Conservation (phyloP, 495 filamentous ascomycete genomes). For the Trichoderma asperelloides region DNA sequence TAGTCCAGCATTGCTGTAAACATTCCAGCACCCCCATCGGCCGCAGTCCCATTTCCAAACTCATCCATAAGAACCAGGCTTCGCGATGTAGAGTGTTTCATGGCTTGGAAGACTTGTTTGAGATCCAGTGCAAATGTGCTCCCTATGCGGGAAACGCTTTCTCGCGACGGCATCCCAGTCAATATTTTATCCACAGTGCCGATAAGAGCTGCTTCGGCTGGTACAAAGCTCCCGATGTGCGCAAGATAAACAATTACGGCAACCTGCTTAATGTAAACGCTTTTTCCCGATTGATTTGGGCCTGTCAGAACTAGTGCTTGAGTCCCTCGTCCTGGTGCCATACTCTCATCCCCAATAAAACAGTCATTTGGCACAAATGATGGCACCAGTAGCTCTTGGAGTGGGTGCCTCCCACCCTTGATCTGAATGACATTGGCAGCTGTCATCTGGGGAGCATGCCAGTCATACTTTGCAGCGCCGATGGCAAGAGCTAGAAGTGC, state of each 20-base stretch:
- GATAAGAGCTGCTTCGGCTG: slow-evolving; percentile 67
- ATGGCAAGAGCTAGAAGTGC: slow-evolving; percentile 75
- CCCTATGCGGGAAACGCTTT: slow-evolving; percentile 76
- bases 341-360: slow-evolving; percentile 48
- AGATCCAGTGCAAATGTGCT: slow-evolving; percentile 93
- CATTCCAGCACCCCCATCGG: slow-evolving; percentile 76
- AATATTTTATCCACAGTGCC: slow-evolving; percentile 91
- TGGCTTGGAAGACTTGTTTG: slow-evolving; percentile 72
- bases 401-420: slow-evolving; percentile 71
- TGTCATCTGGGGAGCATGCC: slow-evolving; percentile 62
- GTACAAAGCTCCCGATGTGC: slow-evolving; percentile 87
- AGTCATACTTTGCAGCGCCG: slow-evolving; percentile 66
- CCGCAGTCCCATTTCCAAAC: slow-evolving; percentile 90
- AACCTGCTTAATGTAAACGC: slow-evolving; percentile 89
- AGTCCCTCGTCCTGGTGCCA: not conserved
- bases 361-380: slow-evolving; percentile 84
- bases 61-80: slow-evolving; percentile 87
- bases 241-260: slow-evolving; percentile 92
- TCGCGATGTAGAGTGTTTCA: slow-evolving; percentile 66
- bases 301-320: slow-evolving; percentile 66
- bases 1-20: slow-evolving; percentile 73
- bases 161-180: slow-evolving; percentile 77
- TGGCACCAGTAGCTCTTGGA: slow-evolving; percentile 82
- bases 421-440: slow-evolving; percentile 67
- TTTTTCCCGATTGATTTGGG: slow-evolving; percentile 95